phyloP scores from a whole-genome alignment of 345 rosid species.

The Pseudoturritis turrita region DNA sequence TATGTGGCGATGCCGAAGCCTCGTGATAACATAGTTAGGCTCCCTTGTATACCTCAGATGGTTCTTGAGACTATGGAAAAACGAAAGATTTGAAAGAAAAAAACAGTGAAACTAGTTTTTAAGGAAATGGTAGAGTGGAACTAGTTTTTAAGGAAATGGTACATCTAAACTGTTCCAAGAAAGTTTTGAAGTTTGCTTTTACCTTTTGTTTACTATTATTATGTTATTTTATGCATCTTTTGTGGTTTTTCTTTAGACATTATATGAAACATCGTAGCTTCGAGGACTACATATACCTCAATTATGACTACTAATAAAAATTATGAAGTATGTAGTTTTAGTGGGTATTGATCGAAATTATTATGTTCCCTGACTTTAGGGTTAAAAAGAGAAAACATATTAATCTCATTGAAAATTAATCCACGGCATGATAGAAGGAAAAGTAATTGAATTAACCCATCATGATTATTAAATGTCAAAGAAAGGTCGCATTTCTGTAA shows the following conservation, averaged over 20 bases:
- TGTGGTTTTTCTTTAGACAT: slow-evolving; percentile 1
- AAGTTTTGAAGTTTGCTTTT: slow-evolving; percentile 39
- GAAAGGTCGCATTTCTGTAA: background rate
- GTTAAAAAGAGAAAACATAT: background rate
- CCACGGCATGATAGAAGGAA: slow-evolving; percentile 31
- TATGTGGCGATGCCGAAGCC: slow-evolving; percentile 88
- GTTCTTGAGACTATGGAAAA: too few species aligned
- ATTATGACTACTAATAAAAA: background rate
- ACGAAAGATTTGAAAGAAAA: too few species aligned
- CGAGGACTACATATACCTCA: too few species aligned
- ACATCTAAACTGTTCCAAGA: slow-evolving; percentile 68
- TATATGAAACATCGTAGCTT: background rate
- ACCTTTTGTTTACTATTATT: background rate
- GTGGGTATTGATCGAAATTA: slow-evolving; percentile 18
- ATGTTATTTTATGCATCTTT: slow-evolving; percentile 7
- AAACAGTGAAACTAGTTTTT: too few species aligned
- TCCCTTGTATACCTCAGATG: slow-evolving; percentile 68
- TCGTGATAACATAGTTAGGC: slow-evolving; percentile 72
- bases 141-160: too few species aligned
- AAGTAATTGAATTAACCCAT: slow-evolving; percentile 14
- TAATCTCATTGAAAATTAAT: background rate
- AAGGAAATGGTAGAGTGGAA: too few species aligned
- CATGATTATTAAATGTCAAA: background rate
- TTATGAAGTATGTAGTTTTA: background rate
- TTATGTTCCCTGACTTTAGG: slow-evolving; percentile 21